Percentiles rank a stretch among this genome's conserved stretches.
phyloP scores from a whole-genome alignment of 495 filamentous ascomycete genomes.

The Margaritispora aquatica region DNA sequence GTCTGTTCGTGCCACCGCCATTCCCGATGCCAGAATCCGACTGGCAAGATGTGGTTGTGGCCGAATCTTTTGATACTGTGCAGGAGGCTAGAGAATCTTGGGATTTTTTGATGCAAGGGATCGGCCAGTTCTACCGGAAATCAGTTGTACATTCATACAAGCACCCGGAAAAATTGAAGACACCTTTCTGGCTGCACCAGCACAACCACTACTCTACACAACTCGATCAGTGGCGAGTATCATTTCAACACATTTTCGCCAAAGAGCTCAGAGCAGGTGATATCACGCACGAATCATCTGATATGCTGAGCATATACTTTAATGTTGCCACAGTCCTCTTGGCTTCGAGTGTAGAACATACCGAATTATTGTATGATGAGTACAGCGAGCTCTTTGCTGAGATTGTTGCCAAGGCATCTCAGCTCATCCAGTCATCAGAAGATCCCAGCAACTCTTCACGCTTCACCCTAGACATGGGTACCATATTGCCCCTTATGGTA shows the following conservation, averaged over 20 bases:
- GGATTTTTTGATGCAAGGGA: constrained; percentile 24
- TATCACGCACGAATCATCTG: constrained; percentile 8
- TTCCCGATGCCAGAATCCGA: constrained; percentile 23
- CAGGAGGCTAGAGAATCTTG: constrained; percentile 22
- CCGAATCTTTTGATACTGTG: constrained; percentile 19
- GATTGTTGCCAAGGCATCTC: constrained; percentile 21
- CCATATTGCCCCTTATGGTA: constrained; percentile 33
- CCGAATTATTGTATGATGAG: constrained; percentile 22
- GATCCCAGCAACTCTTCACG: constrained; percentile 20
- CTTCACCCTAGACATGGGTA: constrained; percentile 30
- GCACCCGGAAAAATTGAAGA: constrained; percentile 16
- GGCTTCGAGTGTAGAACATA: constrained; percentile 20
- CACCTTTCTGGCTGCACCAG: constrained; percentile 19
- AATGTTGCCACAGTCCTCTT: constrained; percentile 24
- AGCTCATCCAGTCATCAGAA: constrained; percentile 18
- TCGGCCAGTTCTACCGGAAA: constrained; percentile 24
- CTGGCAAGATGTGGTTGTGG: constrained; percentile 19
- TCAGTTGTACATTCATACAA: constrained; percentile 19
- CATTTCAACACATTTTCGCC: constrained; percentile 17
- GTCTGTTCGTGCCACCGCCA: constrained; percentile 22
- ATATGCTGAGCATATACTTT: constrained; percentile 24
- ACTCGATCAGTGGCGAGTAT: constrained; percentile 19
- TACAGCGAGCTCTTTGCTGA: constrained; percentile 20
- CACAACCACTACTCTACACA: constrained; percentile 24
- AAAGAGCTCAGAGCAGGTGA: constrained; percentile 15